Evolutionary conservation across 306 rosid species (phyloP).

Genomic region (Malus asiatica): DNA sequence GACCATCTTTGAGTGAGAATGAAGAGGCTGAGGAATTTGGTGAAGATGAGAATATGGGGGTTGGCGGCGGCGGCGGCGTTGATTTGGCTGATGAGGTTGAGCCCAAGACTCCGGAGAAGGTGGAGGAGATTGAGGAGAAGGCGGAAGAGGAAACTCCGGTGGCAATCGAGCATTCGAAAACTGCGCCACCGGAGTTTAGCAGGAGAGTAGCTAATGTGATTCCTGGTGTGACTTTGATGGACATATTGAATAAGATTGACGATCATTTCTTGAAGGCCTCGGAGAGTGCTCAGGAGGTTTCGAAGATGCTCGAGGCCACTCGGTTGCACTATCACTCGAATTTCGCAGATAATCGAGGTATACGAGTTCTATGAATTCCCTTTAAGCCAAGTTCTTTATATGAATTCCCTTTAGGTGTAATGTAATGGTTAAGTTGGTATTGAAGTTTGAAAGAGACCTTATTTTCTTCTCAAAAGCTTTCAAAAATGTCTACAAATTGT

Average conservation of each 20-base stretch:
- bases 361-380: not conserved
- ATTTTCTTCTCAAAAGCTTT: not conserved
- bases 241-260: constrained; percentile 49
- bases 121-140: constrained; percentile 27
- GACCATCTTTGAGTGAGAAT: constrained; percentile 35
- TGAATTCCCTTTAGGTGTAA: not conserved
- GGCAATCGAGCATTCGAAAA: constrained; percentile 55
- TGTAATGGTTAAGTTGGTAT: constrained; percentile 1
- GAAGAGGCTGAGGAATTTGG: constrained; percentile 23
- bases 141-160: constrained; percentile 19
- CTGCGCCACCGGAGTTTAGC: constrained; percentile 60
- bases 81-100: constrained; percentile 33
- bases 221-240: constrained; percentile 43
- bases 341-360: constrained; percentile 84
- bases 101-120: constrained; percentile 73
- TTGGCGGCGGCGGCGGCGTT: not conserved
- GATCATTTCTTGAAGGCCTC: constrained; percentile 67
- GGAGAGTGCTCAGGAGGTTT: constrained; percentile 67
- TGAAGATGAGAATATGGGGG: constrained; percentile 18
- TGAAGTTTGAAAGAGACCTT: not conserved
- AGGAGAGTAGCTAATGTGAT: constrained; percentile 37
- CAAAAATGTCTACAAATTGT: not conserved
- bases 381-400: not conserved
- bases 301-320: constrained; percentile 82
- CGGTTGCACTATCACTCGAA: constrained; percentile 86